These are phyloP conservation scores for Calycina marina DNA, from an alignment of 2,329 filamentous ascomycete genomes.

Conservation along the genomic window DNA sequence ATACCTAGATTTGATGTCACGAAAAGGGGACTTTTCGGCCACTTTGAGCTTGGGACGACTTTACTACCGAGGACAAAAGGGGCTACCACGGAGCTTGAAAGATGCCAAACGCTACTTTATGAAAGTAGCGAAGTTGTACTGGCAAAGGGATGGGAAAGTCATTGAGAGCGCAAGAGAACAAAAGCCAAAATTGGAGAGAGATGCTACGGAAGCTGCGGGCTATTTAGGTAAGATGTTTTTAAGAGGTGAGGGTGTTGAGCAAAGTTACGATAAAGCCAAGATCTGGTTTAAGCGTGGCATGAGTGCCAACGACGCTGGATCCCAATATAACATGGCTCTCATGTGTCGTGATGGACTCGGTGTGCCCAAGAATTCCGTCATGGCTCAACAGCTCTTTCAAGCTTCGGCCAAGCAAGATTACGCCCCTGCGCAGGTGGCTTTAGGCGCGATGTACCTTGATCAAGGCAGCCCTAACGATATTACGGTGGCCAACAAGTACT, in stretches of 20 bases:
- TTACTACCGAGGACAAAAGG: constrained; percentile 53
- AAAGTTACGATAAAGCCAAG: constrained; percentile 47
- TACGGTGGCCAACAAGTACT: constrained; percentile 44
- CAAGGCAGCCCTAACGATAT: constrained; percentile 37
- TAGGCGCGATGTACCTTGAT: constrained; percentile 56
- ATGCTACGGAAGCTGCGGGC: constrained; percentile 54
- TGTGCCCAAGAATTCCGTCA: constrained; percentile 42
- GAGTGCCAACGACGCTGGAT: constrained; percentile 47
- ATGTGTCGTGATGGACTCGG: constrained; percentile 58
- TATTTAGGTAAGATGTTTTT: constrained; percentile 60
- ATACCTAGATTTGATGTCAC: constrained; percentile 62
- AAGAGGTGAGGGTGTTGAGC: constrained; percentile 54
- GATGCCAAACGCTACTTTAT: constrained; percentile 55
- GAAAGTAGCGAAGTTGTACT: constrained; percentile 51
- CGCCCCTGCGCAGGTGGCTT: constrained; percentile 47
- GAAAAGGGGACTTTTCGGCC: constrained; percentile 57
- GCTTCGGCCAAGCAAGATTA: constrained; percentile 55
- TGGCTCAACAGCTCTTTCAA: constrained; percentile 49
- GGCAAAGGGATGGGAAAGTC: constrained; percentile 48
- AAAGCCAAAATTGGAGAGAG: constrained; percentile 43
- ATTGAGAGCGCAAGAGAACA: constrained; percentile 32
- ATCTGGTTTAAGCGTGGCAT: constrained; percentile 56
- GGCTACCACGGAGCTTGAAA: constrained; percentile 43
- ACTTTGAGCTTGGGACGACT: constrained; percentile 55
- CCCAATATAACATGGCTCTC: constrained; percentile 53